Conservation (phyloP, 306 rosid species). For the Trifolium repens region DNA sequence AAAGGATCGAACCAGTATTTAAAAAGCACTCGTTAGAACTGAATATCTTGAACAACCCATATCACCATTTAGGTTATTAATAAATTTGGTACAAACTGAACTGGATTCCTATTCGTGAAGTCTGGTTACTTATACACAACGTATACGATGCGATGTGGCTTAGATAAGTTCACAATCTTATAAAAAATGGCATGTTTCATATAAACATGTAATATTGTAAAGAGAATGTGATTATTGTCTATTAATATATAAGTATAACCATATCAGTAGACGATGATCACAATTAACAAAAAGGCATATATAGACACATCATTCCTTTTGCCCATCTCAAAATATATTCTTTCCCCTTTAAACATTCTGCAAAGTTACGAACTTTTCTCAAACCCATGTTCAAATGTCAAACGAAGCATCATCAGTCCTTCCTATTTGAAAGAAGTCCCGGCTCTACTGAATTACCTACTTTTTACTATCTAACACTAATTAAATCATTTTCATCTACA, state of each 20-base stretch:
- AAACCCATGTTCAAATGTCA: neutral
- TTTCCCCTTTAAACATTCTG: neutral
- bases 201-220: neutral
- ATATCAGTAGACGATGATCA: neutral
- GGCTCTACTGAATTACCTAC: neutral
- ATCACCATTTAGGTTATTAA: conserved; percentile 26
- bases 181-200: neutral
- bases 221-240: neutral
- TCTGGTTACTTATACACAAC: neutral
- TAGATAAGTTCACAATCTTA: neutral
- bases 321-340: neutral
- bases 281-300: neutral
- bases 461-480: neutral
- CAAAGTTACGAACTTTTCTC: neutral
- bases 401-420: neutral
- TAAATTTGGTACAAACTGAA: conserved; percentile 22
- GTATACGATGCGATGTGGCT: neutral
- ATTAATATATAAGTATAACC: no score
- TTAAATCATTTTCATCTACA: neutral
- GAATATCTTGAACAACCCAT: conserved; percentile 32
- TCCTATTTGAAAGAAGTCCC: conserved; percentile 1
- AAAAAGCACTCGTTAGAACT: neutral
- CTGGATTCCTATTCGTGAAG: conserved; percentile 4
- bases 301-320: neutral
- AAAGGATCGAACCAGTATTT: neutral